Evolutionary conservation across 495 filamentous ascomycete genomes (phyloP).

Genomic region (Penicillium goetzii): DNA sequence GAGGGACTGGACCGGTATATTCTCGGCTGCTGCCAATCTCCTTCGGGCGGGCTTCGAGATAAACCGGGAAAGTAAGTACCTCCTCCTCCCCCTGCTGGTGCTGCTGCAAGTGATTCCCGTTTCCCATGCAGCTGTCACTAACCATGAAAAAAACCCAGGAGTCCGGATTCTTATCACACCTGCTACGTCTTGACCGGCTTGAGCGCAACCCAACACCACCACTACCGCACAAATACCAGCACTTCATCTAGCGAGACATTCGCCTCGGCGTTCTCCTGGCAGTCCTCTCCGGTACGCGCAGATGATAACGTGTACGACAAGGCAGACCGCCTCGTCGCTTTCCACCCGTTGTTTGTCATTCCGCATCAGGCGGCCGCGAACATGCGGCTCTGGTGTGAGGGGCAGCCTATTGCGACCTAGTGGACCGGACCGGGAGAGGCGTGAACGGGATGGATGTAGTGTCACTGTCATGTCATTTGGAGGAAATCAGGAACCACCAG

Average conservation of each 20-base stretch:
- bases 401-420: conserved; percentile 29
- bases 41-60: conserved; percentile 83
- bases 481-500: neutral
- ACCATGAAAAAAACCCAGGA: conserved; percentile 47
- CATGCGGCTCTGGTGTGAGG: conserved; percentile 65
- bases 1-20: conserved; percentile 89
- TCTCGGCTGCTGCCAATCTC: conserved; percentile 80
- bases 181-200: conserved; percentile 89
- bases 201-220: conserved; percentile 77
- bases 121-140: conserved; percentile 16
- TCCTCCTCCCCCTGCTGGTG: neutral
- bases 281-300: conserved; percentile 51
- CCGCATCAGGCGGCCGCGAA: conserved; percentile 68
- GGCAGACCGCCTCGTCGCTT: conserved; percentile 51
- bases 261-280: conserved; percentile 68
- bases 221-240: conserved; percentile 59
- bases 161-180: conserved; percentile 86
- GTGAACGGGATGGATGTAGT: conserved; percentile 2
- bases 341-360: conserved; percentile 87
- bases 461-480: conserved; percentile 14
- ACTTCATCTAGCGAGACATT: conserved; percentile 39
- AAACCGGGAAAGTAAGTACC: conserved; percentile 84
- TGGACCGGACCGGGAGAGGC: conserved; percentile 14
- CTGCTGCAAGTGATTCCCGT: neutral
- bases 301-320: conserved; percentile 54